Conservation (phyloP, 495 filamentous ascomycete species). For the Articulospora tetracladia region DNA sequence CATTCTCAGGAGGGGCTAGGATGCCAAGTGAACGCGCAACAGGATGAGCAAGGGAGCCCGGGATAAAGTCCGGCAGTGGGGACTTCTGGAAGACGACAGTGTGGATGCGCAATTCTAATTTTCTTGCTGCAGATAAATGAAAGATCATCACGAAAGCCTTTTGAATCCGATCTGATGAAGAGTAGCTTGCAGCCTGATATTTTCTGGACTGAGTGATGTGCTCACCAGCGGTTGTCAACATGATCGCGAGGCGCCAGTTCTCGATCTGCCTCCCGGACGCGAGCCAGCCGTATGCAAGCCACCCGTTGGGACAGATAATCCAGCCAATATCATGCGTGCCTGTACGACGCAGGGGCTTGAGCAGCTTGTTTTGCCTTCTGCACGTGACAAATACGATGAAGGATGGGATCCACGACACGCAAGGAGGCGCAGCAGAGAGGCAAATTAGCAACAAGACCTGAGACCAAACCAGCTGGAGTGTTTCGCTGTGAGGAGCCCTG, state of each 20-base stretch:
- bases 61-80: background rate
- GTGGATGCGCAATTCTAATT: background rate
- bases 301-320: background rate
- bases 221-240: no score
- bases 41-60: background rate
- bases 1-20: background rate
- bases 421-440: slow-evolving; percentile 12
- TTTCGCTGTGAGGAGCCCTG: background rate
- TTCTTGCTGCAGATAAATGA: background rate
- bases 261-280: background rate
- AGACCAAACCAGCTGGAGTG: background rate
- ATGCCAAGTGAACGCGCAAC: background rate
- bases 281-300: background rate
- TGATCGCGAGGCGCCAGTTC: background rate
- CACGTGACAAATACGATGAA: background rate
- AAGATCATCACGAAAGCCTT: background rate
- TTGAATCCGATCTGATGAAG: background rate
- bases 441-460: background rate
- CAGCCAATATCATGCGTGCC: background rate
- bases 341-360: background rate
- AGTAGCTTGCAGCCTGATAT: background rate
- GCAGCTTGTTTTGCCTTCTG: no score
- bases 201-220: background rate
- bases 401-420: background rate
- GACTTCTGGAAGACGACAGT: background rate